Evolutionary conservation across 2,329 filamentous ascomycete species (phyloP).

Genomic region (Fusarium sp.): DNA sequence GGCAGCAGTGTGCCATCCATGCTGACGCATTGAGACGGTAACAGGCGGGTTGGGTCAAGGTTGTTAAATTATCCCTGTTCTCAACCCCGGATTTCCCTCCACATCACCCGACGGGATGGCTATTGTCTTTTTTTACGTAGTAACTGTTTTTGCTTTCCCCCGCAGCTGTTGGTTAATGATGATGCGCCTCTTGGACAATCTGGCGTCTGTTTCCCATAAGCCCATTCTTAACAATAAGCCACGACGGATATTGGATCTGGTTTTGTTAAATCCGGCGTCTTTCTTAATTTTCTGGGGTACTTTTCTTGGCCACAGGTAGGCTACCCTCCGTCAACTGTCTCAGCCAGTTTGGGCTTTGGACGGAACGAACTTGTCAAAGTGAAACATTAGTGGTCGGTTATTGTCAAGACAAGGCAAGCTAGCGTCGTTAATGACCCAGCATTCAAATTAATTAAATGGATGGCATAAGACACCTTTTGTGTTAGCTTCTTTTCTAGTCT

Average conservation of each 20-base stretch:
- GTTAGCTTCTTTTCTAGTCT: background rate
- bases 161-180: background rate
- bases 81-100: constrained; percentile 13
- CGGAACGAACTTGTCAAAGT: background rate
- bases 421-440: background rate
- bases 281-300: background rate
- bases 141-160: background rate
- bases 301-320: constrained; percentile 9
- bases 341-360: background rate
- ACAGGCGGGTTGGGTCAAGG: background rate
- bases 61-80: constrained; percentile 22
- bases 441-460: background rate
- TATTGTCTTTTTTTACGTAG: background rate
- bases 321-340: background rate
- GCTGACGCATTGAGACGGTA: constrained; percentile 25
- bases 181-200: constrained; percentile 12
- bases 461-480: background rate
- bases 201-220: background rate
- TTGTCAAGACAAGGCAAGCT: background rate
- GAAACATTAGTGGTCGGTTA: constrained; percentile 5
- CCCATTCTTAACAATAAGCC: background rate
- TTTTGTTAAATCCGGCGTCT: constrained; percentile 22
- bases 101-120: background rate
- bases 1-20: constrained; percentile 22
- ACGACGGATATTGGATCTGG: background rate